Percentiles rank a stretch among this genome's conserved stretches.
These are phyloP conservation scores for Erythrophleum fordii DNA, from an alignment of 306 rosid genomes.

Conservation along the genomic window DNA sequence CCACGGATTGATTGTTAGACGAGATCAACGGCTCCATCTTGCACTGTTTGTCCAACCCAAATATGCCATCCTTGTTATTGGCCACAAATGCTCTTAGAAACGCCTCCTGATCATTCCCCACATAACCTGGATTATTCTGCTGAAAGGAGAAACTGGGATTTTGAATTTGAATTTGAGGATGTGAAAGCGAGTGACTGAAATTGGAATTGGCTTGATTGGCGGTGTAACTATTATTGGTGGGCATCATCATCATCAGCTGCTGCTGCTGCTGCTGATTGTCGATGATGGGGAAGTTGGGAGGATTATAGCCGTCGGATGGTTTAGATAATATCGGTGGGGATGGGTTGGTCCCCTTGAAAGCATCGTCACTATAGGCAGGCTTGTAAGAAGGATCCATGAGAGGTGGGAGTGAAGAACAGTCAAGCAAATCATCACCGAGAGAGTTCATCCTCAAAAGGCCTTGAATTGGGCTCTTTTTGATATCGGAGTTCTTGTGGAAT, in stretches of 20 bases:
- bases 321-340: constrained; percentile 32
- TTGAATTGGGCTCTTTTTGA: constrained; percentile 39
- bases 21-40: constrained; percentile 69
- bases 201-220: constrained; percentile 26
- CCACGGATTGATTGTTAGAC: constrained; percentile 51
- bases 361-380: not conserved
- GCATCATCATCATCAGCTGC: constrained; percentile 29
- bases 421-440: constrained; percentile 59
- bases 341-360: constrained; percentile 35
- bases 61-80: not conserved
- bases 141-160: constrained; percentile 41
- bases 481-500: constrained; percentile 74
- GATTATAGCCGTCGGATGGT: constrained; percentile 51
- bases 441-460: constrained; percentile 53
- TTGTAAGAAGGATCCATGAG: constrained; percentile 60
- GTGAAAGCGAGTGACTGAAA: constrained; percentile 8
- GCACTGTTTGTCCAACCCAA: constrained; percentile 47
- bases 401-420: constrained; percentile 76
- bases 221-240: constrained; percentile 26
- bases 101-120: not conserved
- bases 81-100: constrained; percentile 7
- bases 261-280: constrained; percentile 33
- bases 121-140: not conserved
- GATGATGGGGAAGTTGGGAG: constrained; percentile 43
- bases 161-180: constrained; percentile 35